phyloP scores from a whole-genome alignment of 495 filamentous ascomycete genomes.

The Penicillium salamii region DNA sequence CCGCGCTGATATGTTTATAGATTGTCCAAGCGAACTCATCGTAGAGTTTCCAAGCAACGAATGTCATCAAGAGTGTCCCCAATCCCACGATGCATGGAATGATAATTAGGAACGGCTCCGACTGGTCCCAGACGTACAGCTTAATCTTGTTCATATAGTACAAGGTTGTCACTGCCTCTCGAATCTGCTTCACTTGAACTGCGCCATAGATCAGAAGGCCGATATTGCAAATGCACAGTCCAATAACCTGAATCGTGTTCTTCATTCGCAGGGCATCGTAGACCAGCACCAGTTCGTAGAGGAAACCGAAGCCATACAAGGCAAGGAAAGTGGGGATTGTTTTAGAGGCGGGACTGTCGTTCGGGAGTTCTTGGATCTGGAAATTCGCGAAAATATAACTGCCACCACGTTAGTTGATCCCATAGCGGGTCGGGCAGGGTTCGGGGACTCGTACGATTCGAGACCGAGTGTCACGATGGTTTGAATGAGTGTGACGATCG shows the following conservation, averaged over 20 bases:
- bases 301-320: constrained; percentile 94
- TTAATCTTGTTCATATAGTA: constrained; percentile 29
- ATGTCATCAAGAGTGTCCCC: constrained; percentile 65
- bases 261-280: constrained; percentile 92
- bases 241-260: constrained; percentile 98
- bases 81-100: constrained; percentile 81
- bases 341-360: constrained; percentile 46
- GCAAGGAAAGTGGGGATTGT: constrained; percentile 88
- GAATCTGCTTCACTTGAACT: constrained; percentile 86
- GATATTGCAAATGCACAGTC: constrained; percentile 86
- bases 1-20: constrained; percentile 97
- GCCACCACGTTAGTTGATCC: not conserved
- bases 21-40: constrained; percentile 99
- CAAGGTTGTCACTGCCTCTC: constrained; percentile 60
- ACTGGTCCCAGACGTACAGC: constrained; percentile 58
- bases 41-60: constrained; percentile 90
- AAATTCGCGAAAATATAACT: constrained; percentile 52
- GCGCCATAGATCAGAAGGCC: constrained; percentile 88
- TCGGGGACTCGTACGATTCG: constrained; percentile 66
- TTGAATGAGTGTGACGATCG: constrained; percentile 70
- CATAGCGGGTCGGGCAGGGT: not conserved
- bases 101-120: constrained; percentile 75
- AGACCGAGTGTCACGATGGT: constrained; percentile 74
- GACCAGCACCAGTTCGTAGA: constrained; percentile 84
- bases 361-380: constrained; percentile 65